A percentile compares a stretch with the other conserved stretches of the same genome.
phyloP scores from a whole-genome alignment of 2,329 filamentous ascomycete species.

The Aureobasidium sp. region DNA sequence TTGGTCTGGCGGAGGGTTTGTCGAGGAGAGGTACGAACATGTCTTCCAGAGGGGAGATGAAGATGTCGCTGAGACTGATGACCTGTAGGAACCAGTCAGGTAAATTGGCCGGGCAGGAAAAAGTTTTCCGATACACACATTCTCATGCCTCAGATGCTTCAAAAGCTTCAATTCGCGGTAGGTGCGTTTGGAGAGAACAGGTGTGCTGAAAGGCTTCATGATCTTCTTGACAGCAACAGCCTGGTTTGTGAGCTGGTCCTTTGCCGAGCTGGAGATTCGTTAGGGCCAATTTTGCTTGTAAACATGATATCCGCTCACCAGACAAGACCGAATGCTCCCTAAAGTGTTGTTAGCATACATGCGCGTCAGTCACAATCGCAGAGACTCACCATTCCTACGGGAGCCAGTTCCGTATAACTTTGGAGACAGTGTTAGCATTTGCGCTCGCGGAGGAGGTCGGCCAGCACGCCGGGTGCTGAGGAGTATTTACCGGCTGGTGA shows the following conservation, averaged over 20 bases:
- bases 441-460: neutral
- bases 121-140: constrained; percentile 50
- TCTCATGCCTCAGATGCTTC: constrained; percentile 95
- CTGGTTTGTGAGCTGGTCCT: constrained; percentile 94
- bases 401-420: constrained; percentile 96
- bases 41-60: constrained; percentile 97
- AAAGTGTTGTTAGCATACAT: neutral
- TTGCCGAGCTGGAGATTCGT: constrained; percentile 65
- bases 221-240: constrained; percentile 99
- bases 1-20: neutral
- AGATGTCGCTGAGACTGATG: constrained; percentile 98
- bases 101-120: neutral
- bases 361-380: neutral
- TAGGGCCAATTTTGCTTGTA: neutral
- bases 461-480: neutral
- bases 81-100: constrained; percentile 46
- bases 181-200: constrained; percentile 92
- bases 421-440: constrained; percentile 4
- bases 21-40: constrained; percentile 55
- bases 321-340: constrained; percentile 89
- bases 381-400: constrained; percentile 70
- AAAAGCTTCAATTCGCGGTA: constrained; percentile 96
- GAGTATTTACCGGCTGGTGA: constrained; percentile 76
- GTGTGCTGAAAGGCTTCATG: constrained; percentile 99
- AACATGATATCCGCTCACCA: constrained; percentile 52